phyloP scores from a whole-genome alignment of 345 rosid species.

The Ceriops tagal region DNA sequence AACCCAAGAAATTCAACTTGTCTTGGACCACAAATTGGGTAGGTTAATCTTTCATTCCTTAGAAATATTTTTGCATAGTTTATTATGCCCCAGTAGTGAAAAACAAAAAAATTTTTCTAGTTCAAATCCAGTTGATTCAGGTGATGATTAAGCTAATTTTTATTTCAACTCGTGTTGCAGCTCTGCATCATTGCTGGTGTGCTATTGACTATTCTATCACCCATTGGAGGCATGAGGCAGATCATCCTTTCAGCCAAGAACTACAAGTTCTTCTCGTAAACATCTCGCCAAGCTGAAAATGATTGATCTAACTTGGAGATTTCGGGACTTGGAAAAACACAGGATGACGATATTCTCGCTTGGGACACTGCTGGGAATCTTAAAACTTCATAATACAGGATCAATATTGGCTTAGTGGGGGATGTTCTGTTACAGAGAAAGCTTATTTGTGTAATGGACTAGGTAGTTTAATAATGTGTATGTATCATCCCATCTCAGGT shows the following conservation, averaged over 20 bases:
- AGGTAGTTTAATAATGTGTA: no score
- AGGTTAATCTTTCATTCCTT: slow-evolving; percentile 7
- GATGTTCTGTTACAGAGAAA: no score
- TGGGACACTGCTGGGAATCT: no score
- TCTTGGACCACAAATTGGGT: slow-evolving; percentile 78
- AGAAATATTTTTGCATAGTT: background rate
- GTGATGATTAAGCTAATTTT: background rate
- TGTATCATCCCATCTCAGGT: no score
- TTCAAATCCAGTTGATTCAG: no score
- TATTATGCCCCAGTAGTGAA: background rate
- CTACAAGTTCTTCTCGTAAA: slow-evolving; percentile 56
- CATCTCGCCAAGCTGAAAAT: background rate
- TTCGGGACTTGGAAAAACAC: no score
- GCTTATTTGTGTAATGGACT: no score
- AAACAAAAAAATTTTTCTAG: no score
- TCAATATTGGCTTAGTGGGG: no score
- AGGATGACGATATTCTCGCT: no score
- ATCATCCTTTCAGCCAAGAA: slow-evolving; percentile 49
- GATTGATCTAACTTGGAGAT: background rate
- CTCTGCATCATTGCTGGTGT: slow-evolving; percentile 56
- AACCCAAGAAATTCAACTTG: slow-evolving; percentile 60
- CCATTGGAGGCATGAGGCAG: slow-evolving; percentile 64
- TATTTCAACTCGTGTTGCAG: slow-evolving; percentile 26
- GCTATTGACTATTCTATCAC: slow-evolving; percentile 48
- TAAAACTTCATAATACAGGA: no score